Evolutionary conservation across 2,329 filamentous ascomycete species (phyloP).

Genomic region (Paecilomyces sp.): DNA sequence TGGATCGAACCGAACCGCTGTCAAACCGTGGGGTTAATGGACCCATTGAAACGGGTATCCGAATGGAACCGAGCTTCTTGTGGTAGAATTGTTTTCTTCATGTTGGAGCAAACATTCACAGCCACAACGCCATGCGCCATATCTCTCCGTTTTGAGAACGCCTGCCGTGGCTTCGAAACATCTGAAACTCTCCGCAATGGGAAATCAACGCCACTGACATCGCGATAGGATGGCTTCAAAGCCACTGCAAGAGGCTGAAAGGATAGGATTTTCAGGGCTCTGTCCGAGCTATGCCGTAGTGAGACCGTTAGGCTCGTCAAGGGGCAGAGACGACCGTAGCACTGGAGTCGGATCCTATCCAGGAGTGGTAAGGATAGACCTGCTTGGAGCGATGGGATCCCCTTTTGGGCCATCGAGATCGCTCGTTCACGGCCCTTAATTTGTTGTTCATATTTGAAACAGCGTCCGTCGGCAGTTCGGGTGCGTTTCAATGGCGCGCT

Average conservation of each 20-base stretch:
- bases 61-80: background rate
- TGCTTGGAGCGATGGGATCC: background rate
- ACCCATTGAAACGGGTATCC: background rate
- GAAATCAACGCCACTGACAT: background rate
- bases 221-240: background rate
- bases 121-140: background rate
- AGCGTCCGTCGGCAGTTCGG: background rate
- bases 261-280: background rate
- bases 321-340: background rate
- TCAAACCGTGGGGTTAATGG: background rate
- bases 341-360: background rate
- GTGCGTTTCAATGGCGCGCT: background rate
- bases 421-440: background rate
- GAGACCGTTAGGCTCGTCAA: background rate
- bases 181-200: background rate
- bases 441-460: background rate
- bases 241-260: background rate
- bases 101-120: background rate
- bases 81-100: background rate
- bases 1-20: background rate
- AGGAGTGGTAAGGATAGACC: background rate
- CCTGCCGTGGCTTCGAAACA: background rate
- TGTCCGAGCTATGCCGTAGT: background rate
- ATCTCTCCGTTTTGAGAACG: background rate
- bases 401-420: background rate